Base-by-base conservation (phyloP, 176 grass and related monocot species). In the Calamus simplicifolius region DNA sequence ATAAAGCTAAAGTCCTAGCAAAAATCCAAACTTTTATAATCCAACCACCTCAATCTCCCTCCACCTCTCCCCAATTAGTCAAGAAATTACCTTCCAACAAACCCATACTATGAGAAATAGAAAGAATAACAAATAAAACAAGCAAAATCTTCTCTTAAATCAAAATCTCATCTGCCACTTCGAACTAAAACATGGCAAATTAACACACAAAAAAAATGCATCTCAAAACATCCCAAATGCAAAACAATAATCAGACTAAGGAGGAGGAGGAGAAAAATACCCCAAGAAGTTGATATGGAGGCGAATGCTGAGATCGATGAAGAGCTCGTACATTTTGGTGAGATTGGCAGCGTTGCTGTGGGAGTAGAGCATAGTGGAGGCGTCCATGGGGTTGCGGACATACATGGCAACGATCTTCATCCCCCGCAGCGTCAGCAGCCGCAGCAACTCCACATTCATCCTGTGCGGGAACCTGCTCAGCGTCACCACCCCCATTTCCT, bases 271-370 rank as follows among this genome's bases (percentile, higher is more conserved):
- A 38, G 25, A 14, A 28, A 17, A 50, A 54, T 71, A 95, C 90
- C 90, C 90, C 35, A 95, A 29, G 48, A 95, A 66, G 75, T 95
- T 95, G 56, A 86, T 85, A 73, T 82, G 66, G 62, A 95, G 90
- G 63, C 89, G 84, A 71, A 95, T 78, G 67, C 80, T 85, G 60
- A 95, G 90, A 67, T 95, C 79, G 25, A 95, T 60, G 76, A 95
- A 89, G 66, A 95, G 85, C 73, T 95, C 85, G 82, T 76, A 89
- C 57, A 95, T 85, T 73, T 95, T 82, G 15, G 85, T 85, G 4
- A 95, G 80, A 69, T 95, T 85, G 25, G 89, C 89, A 52, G 89
- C 89, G 72, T 95, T 95, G 50, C 89, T 85, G 70, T 95, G 89
- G 21, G 89, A 95, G 66, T 89, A 95, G 58, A 95, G 85, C 16